phyloP scores from a whole-genome alignment of 345 rosid genomes.

The Acer negundo region DNA sequence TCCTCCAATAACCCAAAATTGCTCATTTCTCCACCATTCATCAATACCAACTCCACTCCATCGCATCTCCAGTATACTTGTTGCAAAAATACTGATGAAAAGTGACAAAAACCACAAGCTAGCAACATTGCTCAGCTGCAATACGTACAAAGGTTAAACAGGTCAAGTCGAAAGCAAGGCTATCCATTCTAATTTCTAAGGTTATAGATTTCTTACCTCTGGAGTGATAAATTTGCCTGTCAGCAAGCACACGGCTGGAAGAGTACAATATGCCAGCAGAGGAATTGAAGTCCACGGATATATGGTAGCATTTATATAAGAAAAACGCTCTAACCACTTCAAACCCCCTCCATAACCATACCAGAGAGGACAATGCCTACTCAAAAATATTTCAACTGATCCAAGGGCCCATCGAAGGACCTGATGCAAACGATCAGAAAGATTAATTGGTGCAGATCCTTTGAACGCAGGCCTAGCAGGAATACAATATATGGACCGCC shows the following conservation, averaged over 20 bases:
- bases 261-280: constrained; percentile 62
- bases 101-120: constrained; percentile 65
- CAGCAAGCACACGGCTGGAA: constrained; percentile 69
- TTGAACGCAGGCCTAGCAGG: constrained; percentile 66
- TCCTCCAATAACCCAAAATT: constrained; percentile 76
- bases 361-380: constrained; percentile 80
- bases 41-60: constrained; percentile 71
- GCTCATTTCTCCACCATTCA: constrained; percentile 85
- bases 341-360: constrained; percentile 72
- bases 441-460: constrained; percentile 63
- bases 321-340: constrained; percentile 63
- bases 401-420: constrained; percentile 73
- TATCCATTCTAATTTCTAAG: background rate
- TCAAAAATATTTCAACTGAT: constrained; percentile 69
- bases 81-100: constrained; percentile 60
- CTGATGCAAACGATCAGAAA: constrained; percentile 61
- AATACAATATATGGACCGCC: constrained; percentile 72
- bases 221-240: constrained; percentile 73
- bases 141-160: background rate
- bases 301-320: constrained; percentile 61
- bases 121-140: constrained; percentile 60
- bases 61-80: constrained; percentile 66
- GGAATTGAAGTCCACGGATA: constrained; percentile 75
- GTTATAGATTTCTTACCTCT: constrained; percentile 37
- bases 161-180: background rate